Percentiles rank a stretch among this genome's conserved stretches.
Conservation (phyloP, 2,329 filamentous ascomycete genomes). For the Ilyonectria destructans region DNA sequence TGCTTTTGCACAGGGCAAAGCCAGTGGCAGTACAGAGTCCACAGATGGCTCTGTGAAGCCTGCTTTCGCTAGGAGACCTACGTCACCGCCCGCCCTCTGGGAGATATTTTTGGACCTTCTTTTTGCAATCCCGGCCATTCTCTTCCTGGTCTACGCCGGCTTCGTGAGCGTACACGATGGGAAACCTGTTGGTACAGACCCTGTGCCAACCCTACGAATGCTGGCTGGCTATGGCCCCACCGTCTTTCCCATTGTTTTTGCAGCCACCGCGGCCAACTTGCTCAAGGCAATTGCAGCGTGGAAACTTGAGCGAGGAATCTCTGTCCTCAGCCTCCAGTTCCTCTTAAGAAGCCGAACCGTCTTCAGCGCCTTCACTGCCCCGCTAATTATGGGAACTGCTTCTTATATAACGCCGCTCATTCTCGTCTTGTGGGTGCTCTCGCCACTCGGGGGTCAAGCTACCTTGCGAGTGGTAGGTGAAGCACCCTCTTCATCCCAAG, state of each 20-base stretch:
- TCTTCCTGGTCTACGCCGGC: constrained; percentile 4
- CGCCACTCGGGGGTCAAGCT: constrained; percentile 32
- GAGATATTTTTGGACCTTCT: neutral
- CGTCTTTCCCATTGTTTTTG: constrained; percentile 28
- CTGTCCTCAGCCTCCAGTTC: constrained; percentile 30
- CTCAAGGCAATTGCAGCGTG: constrained; percentile 22
- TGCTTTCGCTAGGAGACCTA: neutral
- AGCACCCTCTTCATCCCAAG: constrained; percentile 5
- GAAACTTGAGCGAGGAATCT: constrained; percentile 32
- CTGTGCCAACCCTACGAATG: neutral
- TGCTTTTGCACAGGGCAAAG: neutral
- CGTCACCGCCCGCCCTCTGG: neutral
- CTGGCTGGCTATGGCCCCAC: constrained; percentile 14
- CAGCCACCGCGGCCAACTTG: constrained; percentile 19
- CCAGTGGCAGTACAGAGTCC: neutral
- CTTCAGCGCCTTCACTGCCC: constrained; percentile 25
- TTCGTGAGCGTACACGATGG: constrained; percentile 6
- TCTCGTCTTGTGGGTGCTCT: constrained; percentile 29
- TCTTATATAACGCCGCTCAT: constrained; percentile 24
- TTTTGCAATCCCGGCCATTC: neutral
- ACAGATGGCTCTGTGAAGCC: neutral
- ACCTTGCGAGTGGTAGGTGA: constrained; percentile 21
- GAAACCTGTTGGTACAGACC: neutral
- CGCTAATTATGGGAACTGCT: constrained; percentile 10
- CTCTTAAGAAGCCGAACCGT: constrained; percentile 33